Evolutionary conservation across 139 green algal species (phyloP).

Genomic region (Ettlia oleoabundans): DNA sequence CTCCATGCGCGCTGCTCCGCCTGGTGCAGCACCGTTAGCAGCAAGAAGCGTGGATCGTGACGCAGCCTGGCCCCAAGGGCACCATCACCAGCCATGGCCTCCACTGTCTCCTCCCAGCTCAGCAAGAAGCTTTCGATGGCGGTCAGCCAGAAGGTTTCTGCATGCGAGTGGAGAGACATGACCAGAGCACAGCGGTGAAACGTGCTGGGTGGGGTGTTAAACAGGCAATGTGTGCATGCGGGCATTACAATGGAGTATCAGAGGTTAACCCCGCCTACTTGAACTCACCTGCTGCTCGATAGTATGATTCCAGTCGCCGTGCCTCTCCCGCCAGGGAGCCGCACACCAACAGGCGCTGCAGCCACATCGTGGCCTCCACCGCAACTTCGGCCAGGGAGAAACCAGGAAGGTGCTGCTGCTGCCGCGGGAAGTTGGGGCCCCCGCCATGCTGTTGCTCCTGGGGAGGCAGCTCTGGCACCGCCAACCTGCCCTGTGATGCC

Average conservation of each 20-base stretch:
- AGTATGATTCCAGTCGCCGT: background rate
- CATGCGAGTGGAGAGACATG: background rate
- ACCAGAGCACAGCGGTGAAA: too few relatives aligned
- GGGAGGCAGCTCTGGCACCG: background rate
- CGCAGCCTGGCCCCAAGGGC: background rate
- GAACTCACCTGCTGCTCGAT: constrained; percentile 6
- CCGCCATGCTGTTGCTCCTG: background rate
- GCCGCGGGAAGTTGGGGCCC: too few relatives aligned
- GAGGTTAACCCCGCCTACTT: background rate
- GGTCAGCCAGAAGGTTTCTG: constrained; percentile 27
- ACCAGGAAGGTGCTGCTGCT: background rate
- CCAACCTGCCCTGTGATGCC: background rate
- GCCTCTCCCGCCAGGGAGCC: background rate
- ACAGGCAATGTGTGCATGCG: background rate
- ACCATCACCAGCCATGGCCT: background rate
- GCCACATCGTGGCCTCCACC: constrained; percentile 8
- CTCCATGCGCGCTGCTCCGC: constrained; percentile 1
- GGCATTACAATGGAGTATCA: background rate
- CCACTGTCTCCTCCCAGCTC: background rate
- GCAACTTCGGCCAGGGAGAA: background rate
- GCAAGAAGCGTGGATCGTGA: background rate
- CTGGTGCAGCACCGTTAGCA: constrained; percentile 4
- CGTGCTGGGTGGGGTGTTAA: too few relatives aligned
- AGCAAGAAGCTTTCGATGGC: background rate
- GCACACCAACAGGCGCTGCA: background rate